These are phyloP conservation scores for Stephanodiscus triporus DNA, from an alignment of 108 stramenopile genomes.

Conservation along the genomic window DNA sequence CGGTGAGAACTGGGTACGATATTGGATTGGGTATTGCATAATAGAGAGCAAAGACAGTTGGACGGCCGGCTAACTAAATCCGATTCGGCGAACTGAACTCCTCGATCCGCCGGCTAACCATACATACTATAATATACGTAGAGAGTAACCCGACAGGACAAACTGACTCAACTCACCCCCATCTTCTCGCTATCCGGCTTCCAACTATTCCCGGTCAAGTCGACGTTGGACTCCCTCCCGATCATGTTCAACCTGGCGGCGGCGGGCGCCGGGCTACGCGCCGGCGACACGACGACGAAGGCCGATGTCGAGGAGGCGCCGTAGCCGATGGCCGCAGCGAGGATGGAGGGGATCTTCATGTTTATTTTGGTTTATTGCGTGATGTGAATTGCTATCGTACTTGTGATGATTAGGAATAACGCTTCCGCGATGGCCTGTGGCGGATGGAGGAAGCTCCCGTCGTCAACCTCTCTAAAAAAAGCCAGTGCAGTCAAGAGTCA, in stretches of 20 bases:
- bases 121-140: too few relatives aligned
- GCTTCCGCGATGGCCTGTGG: too few relatives aligned
- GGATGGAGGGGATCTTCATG: neutral
- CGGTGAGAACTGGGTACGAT: too few relatives aligned
- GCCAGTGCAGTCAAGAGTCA: too few relatives aligned
- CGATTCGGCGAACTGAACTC: too few relatives aligned
- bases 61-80: too few relatives aligned
- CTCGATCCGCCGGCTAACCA: too few relatives aligned
- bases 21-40: neutral
- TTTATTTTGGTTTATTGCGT: too few relatives aligned
- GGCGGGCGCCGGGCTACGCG: neutral
- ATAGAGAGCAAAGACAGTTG: neutral
- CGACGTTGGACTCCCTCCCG: constrained; percentile 41
- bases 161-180: constrained; percentile 44
- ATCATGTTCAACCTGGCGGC: neutral
- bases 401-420: too few relatives aligned
- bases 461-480: too few relatives aligned
- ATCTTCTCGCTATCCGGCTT: constrained; percentile 82
- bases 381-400: too few relatives aligned
- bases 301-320: neutral
- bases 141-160: neutral
- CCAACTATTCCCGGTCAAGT: constrained; percentile 71
- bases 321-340: neutral
- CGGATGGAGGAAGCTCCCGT: too few relatives aligned
- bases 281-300: neutral